phyloP scores from a whole-genome alignment of 2,329 filamentous ascomycete genomes.

The Parascedosporium putredinis region DNA sequence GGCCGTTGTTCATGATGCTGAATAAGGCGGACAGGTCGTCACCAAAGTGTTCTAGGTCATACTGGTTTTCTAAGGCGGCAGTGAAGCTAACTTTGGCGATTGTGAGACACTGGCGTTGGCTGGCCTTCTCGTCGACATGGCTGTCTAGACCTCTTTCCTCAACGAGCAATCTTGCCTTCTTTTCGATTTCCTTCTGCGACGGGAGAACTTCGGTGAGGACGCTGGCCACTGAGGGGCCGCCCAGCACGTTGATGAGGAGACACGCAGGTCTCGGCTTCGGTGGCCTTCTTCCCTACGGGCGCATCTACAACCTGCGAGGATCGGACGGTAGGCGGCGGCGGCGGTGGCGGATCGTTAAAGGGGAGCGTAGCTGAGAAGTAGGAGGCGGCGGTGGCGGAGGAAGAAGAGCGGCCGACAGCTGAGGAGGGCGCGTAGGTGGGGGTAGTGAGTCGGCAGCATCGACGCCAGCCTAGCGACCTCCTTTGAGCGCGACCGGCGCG shows the following conservation, averaged over 20 bases:
- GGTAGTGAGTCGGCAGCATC: not conserved
- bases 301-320: not conserved
- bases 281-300: not conserved
- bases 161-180: constrained; percentile 14
- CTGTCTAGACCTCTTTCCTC: constrained; percentile 9
- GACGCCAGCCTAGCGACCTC: not conserved
- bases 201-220: constrained; percentile 1
- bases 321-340: constrained; percentile 29
- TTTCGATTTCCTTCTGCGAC: constrained; percentile 22
- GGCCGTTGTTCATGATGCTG: not conserved
- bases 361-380: not conserved
- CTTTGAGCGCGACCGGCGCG: not conserved
- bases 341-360: constrained; percentile 17
- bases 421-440: too few species aligned
- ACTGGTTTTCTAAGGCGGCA: constrained; percentile 14
- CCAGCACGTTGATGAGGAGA: not conserved
- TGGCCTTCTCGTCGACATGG: not conserved
- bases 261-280: not conserved
- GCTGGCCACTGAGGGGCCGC: not conserved
- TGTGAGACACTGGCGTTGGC: not conserved
- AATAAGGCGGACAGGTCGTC: constrained; percentile 18
- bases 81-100: constrained; percentile 15
- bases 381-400: constrained; percentile 22
- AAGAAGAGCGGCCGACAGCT: constrained; percentile 23
- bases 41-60: constrained; percentile 17